These are phyloP conservation scores for Trichophyton schoenleinii DNA, from an alignment of 2,329 filamentous ascomycete genomes.

Conservation along the genomic window DNA sequence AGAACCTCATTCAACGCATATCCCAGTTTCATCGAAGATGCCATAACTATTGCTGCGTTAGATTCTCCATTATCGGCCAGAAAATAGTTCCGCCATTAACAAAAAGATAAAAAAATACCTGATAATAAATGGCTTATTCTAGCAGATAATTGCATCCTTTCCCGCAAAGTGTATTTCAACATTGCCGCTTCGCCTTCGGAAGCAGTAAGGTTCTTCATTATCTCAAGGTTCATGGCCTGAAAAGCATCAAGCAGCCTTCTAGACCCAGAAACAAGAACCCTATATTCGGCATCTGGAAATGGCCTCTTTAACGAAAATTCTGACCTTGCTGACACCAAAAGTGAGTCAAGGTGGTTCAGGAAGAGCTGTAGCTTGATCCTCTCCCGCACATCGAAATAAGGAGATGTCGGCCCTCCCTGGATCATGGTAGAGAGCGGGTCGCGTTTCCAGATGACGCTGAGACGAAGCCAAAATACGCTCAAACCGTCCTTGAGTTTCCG, in stretches of 20 bases:
- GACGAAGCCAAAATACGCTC: slow-evolving; percentile 81
- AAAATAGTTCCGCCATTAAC: background rate
- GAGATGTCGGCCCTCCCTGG: slow-evolving; percentile 42
- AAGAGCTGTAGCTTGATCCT: slow-evolving; percentile 79
- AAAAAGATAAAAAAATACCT: slow-evolving; percentile 25
- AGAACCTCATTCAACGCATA: slow-evolving; percentile 84
- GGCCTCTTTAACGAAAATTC: slow-evolving; percentile 84
- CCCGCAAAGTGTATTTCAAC: slow-evolving; percentile 62
- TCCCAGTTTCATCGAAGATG: slow-evolving; percentile 85
- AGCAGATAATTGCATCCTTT: slow-evolving; percentile 69
- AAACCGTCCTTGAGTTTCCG: slow-evolving; percentile 80
- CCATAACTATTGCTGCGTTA: slow-evolving; percentile 52
- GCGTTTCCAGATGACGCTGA: slow-evolving; percentile 92
- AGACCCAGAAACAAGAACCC: slow-evolving; percentile 64
- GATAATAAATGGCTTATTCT: slow-evolving; percentile 79
- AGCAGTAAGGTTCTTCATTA: slow-evolving; percentile 62
- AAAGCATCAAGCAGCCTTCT: slow-evolving; percentile 82
- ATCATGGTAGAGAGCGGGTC: slow-evolving; percentile 69
- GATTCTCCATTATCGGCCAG: background rate
- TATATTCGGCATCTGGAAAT: slow-evolving; percentile 64
- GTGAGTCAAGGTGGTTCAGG: slow-evolving; percentile 55
- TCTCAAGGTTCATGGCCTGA: slow-evolving; percentile 89
- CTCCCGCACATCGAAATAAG: slow-evolving; percentile 80
- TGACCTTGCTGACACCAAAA: slow-evolving; percentile 59
- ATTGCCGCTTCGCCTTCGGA: slow-evolving; percentile 72